Conservation (phyloP, 495 filamentous ascomycete species). For the Podospora australis region DNA sequence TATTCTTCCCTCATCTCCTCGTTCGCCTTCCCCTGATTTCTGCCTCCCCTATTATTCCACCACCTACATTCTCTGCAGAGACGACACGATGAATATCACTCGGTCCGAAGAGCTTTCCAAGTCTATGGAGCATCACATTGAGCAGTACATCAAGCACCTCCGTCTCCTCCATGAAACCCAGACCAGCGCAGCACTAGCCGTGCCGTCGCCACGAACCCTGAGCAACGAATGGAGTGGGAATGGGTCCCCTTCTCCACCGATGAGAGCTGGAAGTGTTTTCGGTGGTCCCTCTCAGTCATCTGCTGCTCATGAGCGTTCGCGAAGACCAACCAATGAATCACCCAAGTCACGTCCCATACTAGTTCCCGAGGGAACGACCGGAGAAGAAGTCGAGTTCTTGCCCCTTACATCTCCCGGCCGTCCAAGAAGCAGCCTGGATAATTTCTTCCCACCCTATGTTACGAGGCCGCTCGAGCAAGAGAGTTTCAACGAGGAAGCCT, state of each 20-base stretch:
- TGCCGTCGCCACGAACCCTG: not conserved
- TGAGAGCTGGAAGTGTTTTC: conserved; percentile 15
- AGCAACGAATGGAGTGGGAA: conserved; percentile 9
- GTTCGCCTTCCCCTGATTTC: not conserved
- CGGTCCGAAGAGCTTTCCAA: conserved; percentile 29
- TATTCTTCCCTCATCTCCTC: not conserved
- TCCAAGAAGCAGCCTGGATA: too few relatives aligned
- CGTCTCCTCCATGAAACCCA: conserved; percentile 23
- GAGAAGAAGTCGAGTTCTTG: too few relatives aligned
- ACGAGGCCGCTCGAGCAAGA: conserved; percentile 17
- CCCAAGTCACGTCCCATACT: conserved; percentile 10
- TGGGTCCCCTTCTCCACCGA: conserved; percentile 5
- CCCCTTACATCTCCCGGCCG: conserved; percentile 10
- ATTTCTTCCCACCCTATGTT: too few relatives aligned
- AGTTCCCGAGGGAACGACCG: conserved; percentile 15
- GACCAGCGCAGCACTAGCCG: not conserved
- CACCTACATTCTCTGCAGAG: not conserved
- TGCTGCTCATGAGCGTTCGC: not conserved
- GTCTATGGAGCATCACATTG: conserved; percentile 29
- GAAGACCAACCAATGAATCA: conserved; percentile 9
- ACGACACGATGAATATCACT: not conserved
- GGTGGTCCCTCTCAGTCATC: conserved; percentile 2
- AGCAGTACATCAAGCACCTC: conserved; percentile 31
- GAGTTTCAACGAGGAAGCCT: conserved; percentile 27
- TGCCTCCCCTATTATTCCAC: too few relatives aligned